Evolutionary conservation across 345 rosid genomes (phyloP), one percentile per base, ranked within the genome.

Genomic region (Salix caprea): DNA sequence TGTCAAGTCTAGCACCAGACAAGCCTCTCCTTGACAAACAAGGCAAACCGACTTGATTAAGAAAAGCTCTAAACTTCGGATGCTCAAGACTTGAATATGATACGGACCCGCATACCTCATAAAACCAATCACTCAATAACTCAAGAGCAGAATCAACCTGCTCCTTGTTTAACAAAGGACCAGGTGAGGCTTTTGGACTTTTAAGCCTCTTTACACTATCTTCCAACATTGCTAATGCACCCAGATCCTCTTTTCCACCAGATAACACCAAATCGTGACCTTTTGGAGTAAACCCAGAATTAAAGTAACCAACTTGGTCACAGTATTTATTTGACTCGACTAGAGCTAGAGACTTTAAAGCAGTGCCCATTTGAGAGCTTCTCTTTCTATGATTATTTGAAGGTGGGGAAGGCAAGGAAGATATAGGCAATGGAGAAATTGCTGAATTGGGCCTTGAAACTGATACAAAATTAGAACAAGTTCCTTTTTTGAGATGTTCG

Each of bases 191-290:
- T 75, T 88, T 86, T 8, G 88, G 87, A 69, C 89, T 86, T 84
- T 88, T 88, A 28, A 86, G 87, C 88, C 76, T 86, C 86, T 86
- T 88, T 8, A 88, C 85, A 70, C 91, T 88, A 54, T 86, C 83
- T 77, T 88, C 91, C 82, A 88, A 79, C 89, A 83, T 85, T 23
- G 89, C 91, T 56, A 88, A 77, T 15, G 91, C 81, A 24, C 81
- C 86, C 76, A 85, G 79, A 75, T 88, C 91, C 11, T 88, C 89
- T 69, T 86, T 85, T 8, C 89, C 91, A 56, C 91, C 89, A 4
- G 89, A 88, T 24, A 88, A 75, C 72, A 82, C 82, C 81, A 88
- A 80, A 83, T 83, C 88, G 28, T 83, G 86, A n/a, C 77, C 78
- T 14, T 64, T 56, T 6, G 73, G 86, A 37, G 69, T 71, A 58